Evolutionary conservation across 352 stramenopile genomes (phyloP), one percentile per base, ranked within the genome.

Genomic region (Globisporangium alternatum): DNA sequence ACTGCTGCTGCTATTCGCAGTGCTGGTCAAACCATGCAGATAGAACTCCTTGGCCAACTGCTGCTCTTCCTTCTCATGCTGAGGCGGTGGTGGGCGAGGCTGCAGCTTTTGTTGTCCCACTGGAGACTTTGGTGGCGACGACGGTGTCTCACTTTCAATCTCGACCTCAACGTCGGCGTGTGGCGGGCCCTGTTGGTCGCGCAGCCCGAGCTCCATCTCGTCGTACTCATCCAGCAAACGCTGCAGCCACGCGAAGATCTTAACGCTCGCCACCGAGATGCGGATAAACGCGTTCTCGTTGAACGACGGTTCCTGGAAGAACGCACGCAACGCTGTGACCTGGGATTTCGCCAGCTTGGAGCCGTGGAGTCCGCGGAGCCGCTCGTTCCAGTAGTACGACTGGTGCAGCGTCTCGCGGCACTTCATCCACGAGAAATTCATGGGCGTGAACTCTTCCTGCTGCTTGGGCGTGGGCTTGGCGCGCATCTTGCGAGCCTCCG

Each of bases 391-490:
- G 2, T 74, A 56, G 0, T 73, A 62, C 4, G 75, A 73, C 37
- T 82, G 80, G 55, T 90, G 77, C 43, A 91, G 60, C 19, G 89
- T 70, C 15, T 89, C 74, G 19, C 78, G 77, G 62, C 82, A 91
- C 19, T 69, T 71, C 35, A 67, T 67, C 82, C 82, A 91, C 12
- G 80, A 86, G 64, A 86, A 91, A 52, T 83, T 76, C 13, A 72
- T 76, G 10, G 80, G 70, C 8, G 70, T 84, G 62, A 85, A 87
- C 28, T 84, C 66, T 28, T 88, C 78, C 17, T 81, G 70, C 21
- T 76, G 67, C 56, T 82, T 81, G 1, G 68, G 56, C 0, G 69
- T 84, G 28, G 74, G 72, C 41, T 78, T 75, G 4, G 55, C 68
- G 15, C 52, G 54, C 3, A 71, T 56, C 47, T 75, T 75, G 56